Percentiles rank a stretch among this genome's conserved stretches.
phyloP scores from a whole-genome alignment of 140 eudicot species.

The Flaveria floridana region DNA sequence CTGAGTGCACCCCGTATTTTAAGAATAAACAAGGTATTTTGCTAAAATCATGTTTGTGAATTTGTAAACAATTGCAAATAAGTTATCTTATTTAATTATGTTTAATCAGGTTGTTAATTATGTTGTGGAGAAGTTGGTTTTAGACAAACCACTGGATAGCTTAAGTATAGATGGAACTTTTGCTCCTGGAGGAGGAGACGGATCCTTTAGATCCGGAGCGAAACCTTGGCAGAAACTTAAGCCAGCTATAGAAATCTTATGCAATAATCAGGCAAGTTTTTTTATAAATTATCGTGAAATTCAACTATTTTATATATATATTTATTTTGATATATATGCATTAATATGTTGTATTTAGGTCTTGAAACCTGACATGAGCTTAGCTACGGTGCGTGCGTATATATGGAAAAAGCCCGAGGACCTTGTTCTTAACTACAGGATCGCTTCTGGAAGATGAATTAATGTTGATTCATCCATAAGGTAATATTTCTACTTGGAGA shows the following conservation, averaged over 20 bases:
- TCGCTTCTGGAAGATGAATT: constrained; percentile 55
- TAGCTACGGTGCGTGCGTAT: constrained; percentile 92
- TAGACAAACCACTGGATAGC: constrained; percentile 79
- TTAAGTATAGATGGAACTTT: constrained; percentile 58
- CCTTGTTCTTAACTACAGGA: constrained; percentile 74
- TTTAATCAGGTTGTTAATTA: constrained; percentile 80
- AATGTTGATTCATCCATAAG: constrained; percentile 20
- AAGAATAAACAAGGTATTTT: constrained; percentile 78
- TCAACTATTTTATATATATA: neutral
- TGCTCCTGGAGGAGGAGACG: constrained; percentile 69
- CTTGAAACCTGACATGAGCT: constrained; percentile 86
- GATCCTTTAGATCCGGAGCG: constrained; percentile 58
- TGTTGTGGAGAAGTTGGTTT: constrained; percentile 93
- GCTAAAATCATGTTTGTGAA: neutral
- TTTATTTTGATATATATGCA: constrained; percentile 2
- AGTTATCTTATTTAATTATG: constrained; percentile 8
- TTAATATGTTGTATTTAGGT: constrained; percentile 48
- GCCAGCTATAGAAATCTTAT: constrained; percentile 84
- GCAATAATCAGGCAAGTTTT: constrained; percentile 91
- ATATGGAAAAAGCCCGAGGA: constrained; percentile 94
- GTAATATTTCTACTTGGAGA: constrained; percentile 26
- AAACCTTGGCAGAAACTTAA: constrained; percentile 87
- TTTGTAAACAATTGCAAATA: constrained; percentile 8
- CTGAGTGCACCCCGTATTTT: constrained; percentile 92
- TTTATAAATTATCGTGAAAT: constrained; percentile 2